Base-by-base conservation (phyloP, 2,329 filamentous ascomycete genomes). In the Diplodia intermedia region DNA sequence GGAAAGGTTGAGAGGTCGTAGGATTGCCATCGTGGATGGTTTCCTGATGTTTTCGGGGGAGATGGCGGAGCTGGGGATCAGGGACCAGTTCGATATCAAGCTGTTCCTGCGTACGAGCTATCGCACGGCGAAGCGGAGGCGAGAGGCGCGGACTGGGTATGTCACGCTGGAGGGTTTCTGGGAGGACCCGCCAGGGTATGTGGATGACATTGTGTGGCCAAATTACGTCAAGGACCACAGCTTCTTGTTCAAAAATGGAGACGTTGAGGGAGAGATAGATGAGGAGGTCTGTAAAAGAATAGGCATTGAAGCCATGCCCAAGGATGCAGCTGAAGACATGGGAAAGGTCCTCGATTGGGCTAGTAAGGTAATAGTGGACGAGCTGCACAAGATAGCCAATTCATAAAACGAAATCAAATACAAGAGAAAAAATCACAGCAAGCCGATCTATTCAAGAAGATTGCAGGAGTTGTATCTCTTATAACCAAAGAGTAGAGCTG, bases 121-220 rank as follows among this genome's bases (percentile, higher is more conserved):
- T 69, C 81, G 81, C 14, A 86, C 78, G 50, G 90, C 90, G 3
- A 91, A 90, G 74, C 80, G 82, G 40, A 84, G 92, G 29, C 82
- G 92, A 36, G 88, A 91, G 75, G 88, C 88, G 0, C 82, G 92
- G 66, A 88, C 86, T 71, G 91, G 91, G 12, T 95, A 95, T 77
- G 91, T 93, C 36, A 94, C 92, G 54, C 76, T 81, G 47, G 84
- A 97, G 75, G 94, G 94, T 33, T 99, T 97, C 81, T 99, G 95
- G 95, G 86, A 89, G 68, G 95, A 99, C 78, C 95, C 95, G 0
- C 93, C 93, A 0, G 94, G 92, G 0, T 99, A 98, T 77, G 93
- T 98, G 47, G 94, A 98, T 77, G 87, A 91, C 76, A 86, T 99
- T 66, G 95, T 99, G 4, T 99, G 95, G 95, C 94, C 94, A 3